A percentile compares a stretch with the other conserved stretches of the same genome.
Conservation (phyloP, 345 rosid genomes). For the Salix exigua region DNA sequence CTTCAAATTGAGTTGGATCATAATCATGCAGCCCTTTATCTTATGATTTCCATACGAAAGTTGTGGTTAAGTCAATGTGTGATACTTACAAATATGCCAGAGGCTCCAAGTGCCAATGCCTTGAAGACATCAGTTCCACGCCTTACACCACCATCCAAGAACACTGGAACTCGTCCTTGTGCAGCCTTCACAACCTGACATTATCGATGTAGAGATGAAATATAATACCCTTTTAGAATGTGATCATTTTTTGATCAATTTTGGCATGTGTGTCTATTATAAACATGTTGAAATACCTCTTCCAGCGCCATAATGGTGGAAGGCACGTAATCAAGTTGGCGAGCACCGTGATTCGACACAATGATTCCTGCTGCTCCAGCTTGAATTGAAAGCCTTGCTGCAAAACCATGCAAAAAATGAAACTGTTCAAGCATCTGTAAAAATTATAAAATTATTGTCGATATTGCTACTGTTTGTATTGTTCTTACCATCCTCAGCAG, state of each 20-base stretch:
- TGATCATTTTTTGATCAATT: not conserved
- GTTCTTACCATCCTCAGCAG: constrained; percentile 80
- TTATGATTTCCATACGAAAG: not conserved
- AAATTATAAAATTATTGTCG: not conserved
- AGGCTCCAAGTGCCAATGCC: constrained; percentile 94
- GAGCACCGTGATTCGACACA: constrained; percentile 96
- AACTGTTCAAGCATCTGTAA: not conserved
- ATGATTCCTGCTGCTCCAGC: constrained; percentile 86
- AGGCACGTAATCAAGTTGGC: constrained; percentile 89
- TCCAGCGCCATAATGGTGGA: constrained; percentile 85
- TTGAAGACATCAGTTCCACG: constrained; percentile 99
- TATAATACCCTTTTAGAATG: not conserved
- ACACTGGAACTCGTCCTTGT: constrained; percentile 79
- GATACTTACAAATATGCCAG: constrained; percentile 82
- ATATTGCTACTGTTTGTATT: not conserved
- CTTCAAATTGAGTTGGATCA: not conserved
- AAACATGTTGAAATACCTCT: constrained; percentile 45
- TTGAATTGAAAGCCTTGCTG: constrained; percentile 71
- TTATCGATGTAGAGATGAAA: not conserved
- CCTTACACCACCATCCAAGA: constrained; percentile 92
- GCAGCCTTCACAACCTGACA: constrained; percentile 80
- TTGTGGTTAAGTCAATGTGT: not conserved
- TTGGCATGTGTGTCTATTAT: not conserved
- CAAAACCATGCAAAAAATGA: not conserved
- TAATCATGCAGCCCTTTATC: not conserved